phyloP scores from a whole-genome alignment of 2,329 filamentous ascomycete genomes.

The Monosporascus sp. region DNA sequence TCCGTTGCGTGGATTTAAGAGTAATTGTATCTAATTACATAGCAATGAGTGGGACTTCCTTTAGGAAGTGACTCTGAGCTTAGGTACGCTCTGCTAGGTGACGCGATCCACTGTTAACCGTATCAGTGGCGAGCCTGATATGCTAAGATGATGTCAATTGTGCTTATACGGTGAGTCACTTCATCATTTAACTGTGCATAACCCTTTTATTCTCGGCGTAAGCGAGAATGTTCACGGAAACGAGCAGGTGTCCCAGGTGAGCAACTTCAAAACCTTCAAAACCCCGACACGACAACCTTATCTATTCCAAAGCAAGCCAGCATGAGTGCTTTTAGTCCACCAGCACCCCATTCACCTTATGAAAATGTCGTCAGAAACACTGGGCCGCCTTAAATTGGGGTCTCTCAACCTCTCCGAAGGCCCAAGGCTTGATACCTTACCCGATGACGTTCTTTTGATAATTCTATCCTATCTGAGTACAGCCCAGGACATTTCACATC shows the following conservation, averaged over 20 bases:
- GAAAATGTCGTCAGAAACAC: not conserved
- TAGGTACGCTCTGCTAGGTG: not conserved
- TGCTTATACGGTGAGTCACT: not conserved
- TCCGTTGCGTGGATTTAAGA: too few species aligned
- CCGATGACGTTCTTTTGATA: conserved; percentile 45
- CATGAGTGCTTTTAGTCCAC: too few species aligned
- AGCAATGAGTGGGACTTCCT: not conserved
- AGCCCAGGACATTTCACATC: conserved; percentile 39
- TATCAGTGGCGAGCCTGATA: not conserved
- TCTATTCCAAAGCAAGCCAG: too few species aligned
- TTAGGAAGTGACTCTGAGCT: not conserved
- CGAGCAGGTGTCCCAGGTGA: too few species aligned
- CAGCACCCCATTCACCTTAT: too few species aligned
- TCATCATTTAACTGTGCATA: too few species aligned
- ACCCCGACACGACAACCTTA: too few species aligned
- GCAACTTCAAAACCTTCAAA: too few species aligned
- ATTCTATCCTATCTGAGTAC: conserved; percentile 42
- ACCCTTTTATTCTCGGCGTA: too few species aligned
- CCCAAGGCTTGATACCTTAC: conserved; percentile 35
- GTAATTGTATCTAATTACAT: too few species aligned
- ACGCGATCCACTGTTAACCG: not conserved
- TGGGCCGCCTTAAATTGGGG: conserved; percentile 6
- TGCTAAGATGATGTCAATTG: not conserved
- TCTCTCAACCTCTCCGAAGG: conserved; percentile 8
- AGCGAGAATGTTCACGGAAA: too few species aligned